Evolutionary conservation across 352 stramenopile species (phyloP), one percentile per base, ranked within the genome.

Genomic region (Phytophthora melonis): DNA sequence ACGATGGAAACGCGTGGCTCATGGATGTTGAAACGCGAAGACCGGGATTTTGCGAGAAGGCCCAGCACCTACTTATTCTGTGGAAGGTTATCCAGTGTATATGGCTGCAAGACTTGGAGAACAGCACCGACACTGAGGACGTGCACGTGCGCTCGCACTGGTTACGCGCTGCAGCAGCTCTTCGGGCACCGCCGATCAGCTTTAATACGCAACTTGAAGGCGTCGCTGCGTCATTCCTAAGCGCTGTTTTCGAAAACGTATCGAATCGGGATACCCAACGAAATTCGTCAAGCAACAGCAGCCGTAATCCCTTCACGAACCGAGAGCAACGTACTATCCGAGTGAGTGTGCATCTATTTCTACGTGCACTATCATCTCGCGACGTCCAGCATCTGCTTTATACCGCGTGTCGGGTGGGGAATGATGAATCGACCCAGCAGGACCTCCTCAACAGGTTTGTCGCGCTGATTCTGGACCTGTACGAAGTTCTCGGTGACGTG

Each of bases 1-100:
- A 7, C 14, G 16, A 18, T 19, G 41, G 19, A 6, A n/a, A 49
- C 41, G 16, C 14, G 41, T 19, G 41, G 41, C 41, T 19, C 2
- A 49, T 49, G 13, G 41, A 49, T 49, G 14, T 49, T 18, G 41
- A 19, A 9, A n/a, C 41, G 1, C 41, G 13, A 19, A 49, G 11
- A 9, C 14, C 13, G 41, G 41, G 41, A 16, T 72, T 72, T 39
- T 45, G 27, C 39, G 70, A 77, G 34, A 77, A 72, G 41, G 64
- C 45, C 8, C 60, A 68, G 21, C 58, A 77, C 23, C 16, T 77
- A 3, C 58, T 77, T 9, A 68, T 77, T 53, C 30, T 77, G 32
- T 77, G 70, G 70, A 54, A 43, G 1, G 65, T 75, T 19, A 45
- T 75, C 14, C 63, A 52, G 13, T 34, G 30, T 34, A 13, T 68